Evolutionary conservation across 164 flowering plant species (phyloP).

Genomic region (Annona squamosa): DNA sequence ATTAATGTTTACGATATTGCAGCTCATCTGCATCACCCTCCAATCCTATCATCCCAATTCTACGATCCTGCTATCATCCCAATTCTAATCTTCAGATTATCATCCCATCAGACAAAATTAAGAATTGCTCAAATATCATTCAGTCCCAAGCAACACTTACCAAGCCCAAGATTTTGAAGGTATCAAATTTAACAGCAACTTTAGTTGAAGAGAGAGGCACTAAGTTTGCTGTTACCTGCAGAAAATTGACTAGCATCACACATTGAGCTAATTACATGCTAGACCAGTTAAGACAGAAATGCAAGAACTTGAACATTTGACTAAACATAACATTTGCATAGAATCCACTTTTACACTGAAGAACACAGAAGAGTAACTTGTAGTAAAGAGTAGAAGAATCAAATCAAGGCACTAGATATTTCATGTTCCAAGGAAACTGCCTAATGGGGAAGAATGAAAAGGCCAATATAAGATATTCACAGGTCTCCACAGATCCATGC

Average conservation of each 20-base stretch:
- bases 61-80: neutral
- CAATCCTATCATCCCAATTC: neutral
- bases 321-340: neutral
- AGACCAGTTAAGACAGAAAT: neutral
- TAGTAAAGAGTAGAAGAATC: neutral
- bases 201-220: conserved; percentile 68
- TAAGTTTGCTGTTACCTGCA: conserved; percentile 87
- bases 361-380: neutral
- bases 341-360: neutral
- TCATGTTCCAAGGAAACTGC: neutral
- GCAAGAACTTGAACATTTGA: neutral
- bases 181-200: conserved; percentile 87
- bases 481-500: neutral
- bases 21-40: neutral
- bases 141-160: conserved; percentile 30
- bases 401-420: neutral
- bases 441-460: neutral
- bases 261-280: neutral
- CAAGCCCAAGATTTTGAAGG: conserved; percentile 71
- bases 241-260: conserved; percentile 6
- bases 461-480: too few species aligned
- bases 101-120: neutral
- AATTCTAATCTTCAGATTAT: neutral
- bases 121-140: neutral
- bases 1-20: neutral